A percentile compares a stretch with the other conserved stretches of the same genome.
Conservation (phyloP, 148 eudicot species). For the Vaccinium vitisidaea region DNA sequence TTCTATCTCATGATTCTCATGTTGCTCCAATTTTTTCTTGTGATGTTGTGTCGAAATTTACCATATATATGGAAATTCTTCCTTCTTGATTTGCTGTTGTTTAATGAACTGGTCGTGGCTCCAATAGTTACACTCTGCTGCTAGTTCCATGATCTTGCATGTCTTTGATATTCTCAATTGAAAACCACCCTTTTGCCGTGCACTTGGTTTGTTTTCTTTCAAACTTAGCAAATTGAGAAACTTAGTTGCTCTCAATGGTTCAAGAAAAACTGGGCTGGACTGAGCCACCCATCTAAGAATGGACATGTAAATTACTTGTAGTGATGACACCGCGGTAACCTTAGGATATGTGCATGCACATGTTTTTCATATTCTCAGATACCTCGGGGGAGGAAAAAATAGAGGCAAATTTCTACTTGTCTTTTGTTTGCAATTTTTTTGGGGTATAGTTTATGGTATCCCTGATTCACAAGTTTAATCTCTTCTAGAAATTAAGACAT, state of each 20-base stretch:
- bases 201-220: not conserved
- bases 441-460: not conserved
- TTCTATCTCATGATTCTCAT: not conserved
- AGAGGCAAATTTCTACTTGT: not conserved
- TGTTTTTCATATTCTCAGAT: not conserved
- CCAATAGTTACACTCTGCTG: not conserved
- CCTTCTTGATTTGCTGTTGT: too few species aligned
- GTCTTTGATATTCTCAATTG: not conserved
- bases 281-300: not conserved
- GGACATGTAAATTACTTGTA: not conserved
- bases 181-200: too few species aligned
- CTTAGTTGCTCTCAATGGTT: not conserved
- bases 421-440: not conserved
- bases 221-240: not conserved
- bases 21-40: not conserved
- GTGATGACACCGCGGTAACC: not conserved
- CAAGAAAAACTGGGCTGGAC: not conserved
- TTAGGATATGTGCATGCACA: not conserved
- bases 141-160: not conserved
- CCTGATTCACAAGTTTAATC: not conserved
- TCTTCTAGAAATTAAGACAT: constrained; percentile 1
- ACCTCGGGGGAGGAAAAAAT: not conserved
- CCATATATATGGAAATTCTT: not conserved
- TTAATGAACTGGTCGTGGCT: too few species aligned
- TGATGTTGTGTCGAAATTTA: not conserved